Evolutionary conservation across 208 protist genomes (phyloP), one percentile per base, ranked within the genome.

Genomic region (Acanthamoeba culbertsoni): DNA sequence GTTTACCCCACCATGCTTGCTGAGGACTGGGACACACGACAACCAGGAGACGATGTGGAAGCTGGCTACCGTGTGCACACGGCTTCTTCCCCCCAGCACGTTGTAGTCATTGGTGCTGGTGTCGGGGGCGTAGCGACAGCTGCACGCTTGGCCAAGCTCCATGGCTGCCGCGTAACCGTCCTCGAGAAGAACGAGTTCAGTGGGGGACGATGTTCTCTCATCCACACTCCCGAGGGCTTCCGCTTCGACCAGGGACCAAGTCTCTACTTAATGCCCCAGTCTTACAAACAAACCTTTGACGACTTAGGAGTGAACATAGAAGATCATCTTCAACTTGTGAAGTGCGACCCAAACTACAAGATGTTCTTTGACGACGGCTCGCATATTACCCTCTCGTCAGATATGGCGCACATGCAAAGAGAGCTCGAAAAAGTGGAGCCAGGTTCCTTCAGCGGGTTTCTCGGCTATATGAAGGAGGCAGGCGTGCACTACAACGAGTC

Each of bases 351-450:
- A 3, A 92, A 92, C 53, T 92, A 92, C 86, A 28, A 31, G 28
- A 75, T 92, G 45, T 75, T 79, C 86, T 92, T 92, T 26, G 63
- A 92, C 86, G 86, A 92, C 71, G 86, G 86, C 46, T 68, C 63
- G n/a, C 63, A 79, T n/a, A 65, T 92, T 33, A 75, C 63, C 42
- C 86, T 92, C 51, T 46, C 86, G 7, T 92, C 63, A 7, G 86
- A 92, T 46, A 43, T 92, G 33, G 86, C 86, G 33, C 63, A 68
- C 18, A 92, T 92, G 86, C 63, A 92, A 55, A 37, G 48, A 7
- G 40, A 57, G 42, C 45, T 92, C 2, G 86, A 92, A 40, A 31
- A 43, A 5, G 71, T 92, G 6, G 86, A 92, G 31, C 53, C 45
- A 43, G 63, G 63, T 55, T 20, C 86, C 86, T 68, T 68, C 45